phyloP scores from a whole-genome alignment of 2,329 filamentous ascomycete genomes.

The Monosporascus sp. region DNA sequence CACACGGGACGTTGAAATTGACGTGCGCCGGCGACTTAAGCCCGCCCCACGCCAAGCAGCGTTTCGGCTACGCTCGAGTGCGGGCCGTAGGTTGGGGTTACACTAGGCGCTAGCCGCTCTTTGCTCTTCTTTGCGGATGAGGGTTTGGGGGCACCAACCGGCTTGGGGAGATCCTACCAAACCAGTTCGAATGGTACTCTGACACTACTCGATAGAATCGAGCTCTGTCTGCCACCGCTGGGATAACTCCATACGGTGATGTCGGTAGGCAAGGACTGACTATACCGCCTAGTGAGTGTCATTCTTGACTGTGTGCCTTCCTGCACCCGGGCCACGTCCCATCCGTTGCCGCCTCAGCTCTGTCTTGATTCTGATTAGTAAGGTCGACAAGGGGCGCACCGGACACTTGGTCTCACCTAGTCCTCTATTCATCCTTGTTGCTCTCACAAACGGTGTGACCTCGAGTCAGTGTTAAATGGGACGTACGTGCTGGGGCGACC shows the following conservation, averaged over 20 bases:
- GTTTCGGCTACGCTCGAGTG: not conserved
- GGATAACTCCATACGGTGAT: not conserved
- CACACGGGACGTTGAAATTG: not conserved
- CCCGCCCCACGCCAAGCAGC: not conserved
- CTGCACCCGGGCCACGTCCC: not conserved
- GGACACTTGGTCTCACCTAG: not conserved
- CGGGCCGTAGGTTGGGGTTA: not conserved
- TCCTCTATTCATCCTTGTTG: not conserved
- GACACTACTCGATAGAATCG: not conserved
- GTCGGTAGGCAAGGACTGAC: not conserved
- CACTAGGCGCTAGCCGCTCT: not conserved
- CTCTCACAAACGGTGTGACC: not conserved
- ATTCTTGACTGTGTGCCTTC: not conserved
- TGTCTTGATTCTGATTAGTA: not conserved
- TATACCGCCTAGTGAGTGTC: not conserved
- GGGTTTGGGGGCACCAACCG: not conserved
- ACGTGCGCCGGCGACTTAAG: not conserved
- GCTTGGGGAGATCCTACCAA: not conserved
- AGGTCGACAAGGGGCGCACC: not conserved
- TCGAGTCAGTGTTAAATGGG: conserved; percentile 2
- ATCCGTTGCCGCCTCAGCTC: not conserved
- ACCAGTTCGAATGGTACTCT: not conserved
- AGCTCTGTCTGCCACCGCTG: not conserved
- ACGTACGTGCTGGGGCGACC: conserved; percentile 4
- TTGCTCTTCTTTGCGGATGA: not conserved